phyloP scores from a whole-genome alignment of 352 stramenopile genomes.

The Lagenidium giganteum region DNA sequence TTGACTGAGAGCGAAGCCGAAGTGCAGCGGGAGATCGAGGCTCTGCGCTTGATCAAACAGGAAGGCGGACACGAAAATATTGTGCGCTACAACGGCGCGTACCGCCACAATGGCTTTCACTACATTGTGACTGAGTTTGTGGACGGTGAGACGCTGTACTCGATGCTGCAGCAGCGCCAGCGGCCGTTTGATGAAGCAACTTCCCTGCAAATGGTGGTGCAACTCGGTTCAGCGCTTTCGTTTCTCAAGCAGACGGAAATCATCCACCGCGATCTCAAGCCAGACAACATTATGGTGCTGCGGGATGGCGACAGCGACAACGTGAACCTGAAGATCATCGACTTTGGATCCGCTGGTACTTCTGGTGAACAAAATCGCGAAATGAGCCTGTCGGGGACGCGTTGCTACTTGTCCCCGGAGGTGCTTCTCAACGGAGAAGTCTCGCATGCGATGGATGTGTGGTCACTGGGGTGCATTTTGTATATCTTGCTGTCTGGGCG shows the following conservation, averaged over 20 bases:
- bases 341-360: constrained; percentile 61
- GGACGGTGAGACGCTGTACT: constrained; percentile 46
- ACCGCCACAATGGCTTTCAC: constrained; percentile 58
- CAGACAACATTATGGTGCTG: constrained; percentile 77
- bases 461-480: constrained; percentile 73
- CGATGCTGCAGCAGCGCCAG: constrained; percentile 40
- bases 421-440: constrained; percentile 38
- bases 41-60: constrained; percentile 36
- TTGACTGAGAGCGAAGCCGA: constrained; percentile 33
- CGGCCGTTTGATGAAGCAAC: constrained; percentile 24
- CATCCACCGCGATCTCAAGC: constrained; percentile 76
- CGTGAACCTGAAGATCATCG: constrained; percentile 70
- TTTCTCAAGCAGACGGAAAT: constrained; percentile 58
- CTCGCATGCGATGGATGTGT: constrained; percentile 71
- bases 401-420: constrained; percentile 72
- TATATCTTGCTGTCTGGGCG: constrained; percentile 74
- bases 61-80: constrained; percentile 46
- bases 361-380: constrained; percentile 15
- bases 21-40: constrained; percentile 36
- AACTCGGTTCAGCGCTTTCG: constrained; percentile 45
- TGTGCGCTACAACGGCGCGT: constrained; percentile 42
- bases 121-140: constrained; percentile 70
- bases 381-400: constrained; percentile 52
- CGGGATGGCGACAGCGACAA: constrained; percentile 7
- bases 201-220: constrained; percentile 39